Conservation (phyloP, 1,284 basidiomycete species). For the Ceratobasidium papillatum region DNA sequence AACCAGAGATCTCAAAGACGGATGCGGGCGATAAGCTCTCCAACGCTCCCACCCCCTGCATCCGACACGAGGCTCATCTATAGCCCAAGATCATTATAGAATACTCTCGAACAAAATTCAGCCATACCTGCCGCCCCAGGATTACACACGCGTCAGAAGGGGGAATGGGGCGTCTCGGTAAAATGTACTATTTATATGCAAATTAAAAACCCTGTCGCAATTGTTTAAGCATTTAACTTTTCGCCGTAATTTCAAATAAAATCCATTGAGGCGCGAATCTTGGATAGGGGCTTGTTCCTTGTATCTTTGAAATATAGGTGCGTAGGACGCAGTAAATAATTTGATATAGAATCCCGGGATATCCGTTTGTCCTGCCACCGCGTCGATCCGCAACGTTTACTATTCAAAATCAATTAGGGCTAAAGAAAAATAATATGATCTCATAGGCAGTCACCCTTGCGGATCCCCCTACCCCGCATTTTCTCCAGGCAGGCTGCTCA, state of each 20-base stretch:
- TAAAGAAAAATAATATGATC: constrained; percentile 17
- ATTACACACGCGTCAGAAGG: neutral
- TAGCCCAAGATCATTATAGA: neutral
- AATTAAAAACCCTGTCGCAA: neutral
- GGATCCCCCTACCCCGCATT: constrained; percentile 25
- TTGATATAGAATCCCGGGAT: neutral
- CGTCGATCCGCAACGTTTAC: neutral
- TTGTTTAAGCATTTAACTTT: constrained; percentile 40
- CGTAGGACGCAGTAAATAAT: neutral
- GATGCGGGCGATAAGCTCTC: constrained; percentile 25
- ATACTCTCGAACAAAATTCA: neutral
- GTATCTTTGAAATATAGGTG: constrained; percentile 12
- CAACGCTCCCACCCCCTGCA: constrained; percentile 9
- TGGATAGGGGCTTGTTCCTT: constrained; percentile 12
- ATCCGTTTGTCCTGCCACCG: neutral
- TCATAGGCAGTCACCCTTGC: constrained; percentile 21
- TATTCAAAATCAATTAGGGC: neutral
- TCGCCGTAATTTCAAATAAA: constrained; percentile 6
- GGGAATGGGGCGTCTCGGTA: constrained; percentile 3
- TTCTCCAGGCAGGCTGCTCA: neutral
- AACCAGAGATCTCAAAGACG: neutral
- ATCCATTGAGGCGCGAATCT: neutral
- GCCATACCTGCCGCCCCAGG: neutral
- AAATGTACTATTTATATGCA: neutral
- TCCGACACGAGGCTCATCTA: constrained; percentile 28